phyloP scores from a whole-genome alignment of 805 yeast species.

The Tanozyma kutaoensis region DNA sequence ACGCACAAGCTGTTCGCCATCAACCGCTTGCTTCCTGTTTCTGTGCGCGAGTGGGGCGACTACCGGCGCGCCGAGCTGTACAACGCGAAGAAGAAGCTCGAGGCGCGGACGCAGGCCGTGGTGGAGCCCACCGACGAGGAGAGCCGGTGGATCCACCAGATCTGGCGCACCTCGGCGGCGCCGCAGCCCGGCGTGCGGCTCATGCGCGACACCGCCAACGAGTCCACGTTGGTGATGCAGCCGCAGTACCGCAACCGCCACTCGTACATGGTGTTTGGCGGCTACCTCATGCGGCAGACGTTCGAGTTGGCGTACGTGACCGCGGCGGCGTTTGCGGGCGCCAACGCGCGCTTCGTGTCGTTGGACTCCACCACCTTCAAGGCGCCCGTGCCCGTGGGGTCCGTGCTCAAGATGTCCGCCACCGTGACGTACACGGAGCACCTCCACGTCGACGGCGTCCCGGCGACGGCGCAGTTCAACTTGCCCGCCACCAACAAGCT shows the following conservation, averaged over 20 bases:
- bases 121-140: slow-evolving; percentile 60
- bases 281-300: slow-evolving; percentile 81
- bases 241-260: slow-evolving; percentile 95
- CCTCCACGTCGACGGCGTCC: slow-evolving; percentile 27
- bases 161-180: slow-evolving; percentile 39
- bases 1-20: slow-evolving; percentile 86
- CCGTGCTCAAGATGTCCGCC: slow-evolving; percentile 74
- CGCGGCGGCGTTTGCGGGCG: slow-evolving; percentile 77
- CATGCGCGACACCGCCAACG: slow-evolving; percentile 60
- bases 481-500: slow-evolving; percentile 45
- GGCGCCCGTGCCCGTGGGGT: slow-evolving; percentile 93
- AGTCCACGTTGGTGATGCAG: slow-evolving; percentile 82
- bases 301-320: slow-evolving; percentile 91
- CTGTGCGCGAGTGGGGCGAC: slow-evolving; percentile 69
- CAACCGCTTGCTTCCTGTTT: slow-evolving; percentile 63
- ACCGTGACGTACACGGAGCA: slow-evolving; percentile 81
- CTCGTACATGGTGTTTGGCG: slow-evolving; percentile 91
- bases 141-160: slow-evolving; percentile 57
- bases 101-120: slow-evolving; percentile 52
- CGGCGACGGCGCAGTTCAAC: slow-evolving; percentile 19
- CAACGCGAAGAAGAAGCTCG: slow-evolving; percentile 72
- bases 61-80: slow-evolving; percentile 83
- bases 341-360: slow-evolving; percentile 80
- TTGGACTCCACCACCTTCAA: slow-evolving; percentile 85
- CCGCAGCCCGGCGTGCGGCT: slow-evolving; percentile 29